These are phyloP conservation scores for Sphenostylis stenocarpa DNA, from an alignment of 306 rosid genomes.

Conservation along the genomic window DNA sequence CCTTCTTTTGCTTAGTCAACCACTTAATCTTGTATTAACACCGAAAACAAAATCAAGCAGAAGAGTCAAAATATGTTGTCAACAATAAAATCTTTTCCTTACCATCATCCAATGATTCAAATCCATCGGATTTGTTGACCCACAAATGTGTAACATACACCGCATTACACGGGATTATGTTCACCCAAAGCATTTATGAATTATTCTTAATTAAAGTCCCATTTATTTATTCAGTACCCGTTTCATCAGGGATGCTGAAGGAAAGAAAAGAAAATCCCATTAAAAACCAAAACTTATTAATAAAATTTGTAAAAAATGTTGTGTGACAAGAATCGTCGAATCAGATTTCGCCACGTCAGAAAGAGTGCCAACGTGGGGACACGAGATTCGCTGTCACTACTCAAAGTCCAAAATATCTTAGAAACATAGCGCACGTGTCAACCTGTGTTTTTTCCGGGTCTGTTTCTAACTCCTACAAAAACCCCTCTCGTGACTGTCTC, in stretches of 20 bases:
- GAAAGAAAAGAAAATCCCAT: not conserved
- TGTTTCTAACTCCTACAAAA: conserved; percentile 20
- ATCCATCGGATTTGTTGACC: not conserved
- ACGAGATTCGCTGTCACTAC: not conserved
- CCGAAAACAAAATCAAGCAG: not conserved
- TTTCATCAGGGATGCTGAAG: not conserved
- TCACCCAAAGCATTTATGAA: not conserved
- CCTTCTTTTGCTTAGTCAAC: not conserved
- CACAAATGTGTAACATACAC: not conserved
- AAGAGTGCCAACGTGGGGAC: not conserved
- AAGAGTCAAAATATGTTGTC: not conserved
- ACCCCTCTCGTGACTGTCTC: not conserved
- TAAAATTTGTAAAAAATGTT: not conserved
- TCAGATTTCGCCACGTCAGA: conserved; percentile 33
- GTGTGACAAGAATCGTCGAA: conserved; percentile 50
- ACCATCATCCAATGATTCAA: not conserved
- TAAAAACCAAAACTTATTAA: not conserved
- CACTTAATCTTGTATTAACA: not conserved
- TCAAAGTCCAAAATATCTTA: not conserved
- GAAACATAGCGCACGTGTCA: not conserved
- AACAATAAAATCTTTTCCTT: not conserved
- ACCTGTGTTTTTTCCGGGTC: not conserved
- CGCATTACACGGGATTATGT: not conserved
- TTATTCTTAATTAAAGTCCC: not conserved
- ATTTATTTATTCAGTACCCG: not conserved